Base-by-base conservation (phyloP, 352 stramenopile genomes). In the Globisporangium acanthophoron region DNA sequence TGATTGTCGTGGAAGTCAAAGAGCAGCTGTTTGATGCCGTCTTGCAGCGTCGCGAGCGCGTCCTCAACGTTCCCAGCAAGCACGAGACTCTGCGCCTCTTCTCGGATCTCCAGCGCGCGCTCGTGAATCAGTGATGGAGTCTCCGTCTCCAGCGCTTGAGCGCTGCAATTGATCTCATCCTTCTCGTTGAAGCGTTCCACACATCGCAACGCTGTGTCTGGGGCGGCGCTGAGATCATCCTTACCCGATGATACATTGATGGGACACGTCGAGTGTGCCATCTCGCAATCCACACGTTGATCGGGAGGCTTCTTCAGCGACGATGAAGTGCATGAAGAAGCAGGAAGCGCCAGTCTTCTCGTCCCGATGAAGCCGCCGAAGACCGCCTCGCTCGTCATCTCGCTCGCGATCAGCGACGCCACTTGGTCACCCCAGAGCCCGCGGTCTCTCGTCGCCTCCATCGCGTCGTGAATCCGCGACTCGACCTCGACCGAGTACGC, bases 351-450 rank as follows among this genome's bases (percentile, higher is more conserved):
- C 6, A 82, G 51, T 3, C 73, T 56, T 27, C 66, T 64, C 1
- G 75, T 85, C 12, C 61, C 40, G 4, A 77, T 56, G 27, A 68
- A 51, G 18, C 73, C 78, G 12, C 75, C 75, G 52, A 88, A 81
- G 11, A 85, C 67, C 3, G 67, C 64, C 33, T 85, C 78, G 43
- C 75, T 85, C 37, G 65, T 85, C 64, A 86, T 78, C 37, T 88
- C 75, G 1, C 65, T 64, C 18, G 73, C 78, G 29, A 86, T 66
- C 5, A 71, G 37, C n/a, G 75, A 88, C 9, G 71, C 65, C 1
- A 88, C 73, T 2, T 69, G 57, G 33, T 88, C 73, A 7, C 59
- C 41, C 74, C 75, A 85, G 11, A 85, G 58, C 8, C 73, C 62
- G 6, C 51, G 31, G 29, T 64, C 65, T 8, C 56, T 54, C 11